Evolutionary conservation across 495 filamentous ascomycete species (phyloP).

Genomic region (Lasiosphaeria ovina): DNA sequence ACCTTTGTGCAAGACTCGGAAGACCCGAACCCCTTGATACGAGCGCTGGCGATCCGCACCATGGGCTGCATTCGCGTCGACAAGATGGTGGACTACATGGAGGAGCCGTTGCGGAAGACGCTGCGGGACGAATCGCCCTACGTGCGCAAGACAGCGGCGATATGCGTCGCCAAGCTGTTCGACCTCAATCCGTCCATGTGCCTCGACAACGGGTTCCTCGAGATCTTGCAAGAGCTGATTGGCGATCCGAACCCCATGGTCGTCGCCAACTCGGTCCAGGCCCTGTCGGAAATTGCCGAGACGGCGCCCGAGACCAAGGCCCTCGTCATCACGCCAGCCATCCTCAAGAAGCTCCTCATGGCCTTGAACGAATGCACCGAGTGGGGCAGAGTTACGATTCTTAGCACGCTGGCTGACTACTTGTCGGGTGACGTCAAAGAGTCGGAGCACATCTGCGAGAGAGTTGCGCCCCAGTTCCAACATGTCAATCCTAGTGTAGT

Average conservation of each 20-base stretch:
- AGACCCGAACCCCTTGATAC: constrained; percentile 94
- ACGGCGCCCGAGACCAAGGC: constrained; percentile 87
- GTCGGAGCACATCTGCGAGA: constrained; percentile 96
- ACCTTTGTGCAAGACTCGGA: constrained; percentile 99
- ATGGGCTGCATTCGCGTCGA: constrained; percentile 99
- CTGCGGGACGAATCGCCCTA: constrained; percentile 96
- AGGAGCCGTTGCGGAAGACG: constrained; percentile 95
- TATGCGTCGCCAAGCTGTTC: constrained; percentile 97
- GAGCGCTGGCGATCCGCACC: constrained; percentile 94
- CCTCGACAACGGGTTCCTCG: constrained; percentile 93
- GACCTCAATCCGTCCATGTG: constrained; percentile 89
- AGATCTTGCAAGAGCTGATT: constrained; percentile 94
- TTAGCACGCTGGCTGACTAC: constrained; percentile 87
- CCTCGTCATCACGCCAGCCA: constrained; percentile 73
- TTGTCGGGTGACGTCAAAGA: constrained; percentile 84
- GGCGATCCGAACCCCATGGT: constrained; percentile 99
- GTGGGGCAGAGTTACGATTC: constrained; percentile 96
- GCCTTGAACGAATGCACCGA: constrained; percentile 98
- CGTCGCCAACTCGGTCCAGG: constrained; percentile 93
- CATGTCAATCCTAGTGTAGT: constrained; percentile 98
- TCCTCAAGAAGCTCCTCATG: constrained; percentile 92
- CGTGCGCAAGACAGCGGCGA: constrained; percentile 95
- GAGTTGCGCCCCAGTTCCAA: constrained; percentile 95
- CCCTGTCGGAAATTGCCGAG: constrained; percentile 87
- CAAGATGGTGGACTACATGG: constrained; percentile 99